phyloP scores from a whole-genome alignment of 2,329 filamentous ascomycete genomes.

The Trichoderma oligosporum region DNA sequence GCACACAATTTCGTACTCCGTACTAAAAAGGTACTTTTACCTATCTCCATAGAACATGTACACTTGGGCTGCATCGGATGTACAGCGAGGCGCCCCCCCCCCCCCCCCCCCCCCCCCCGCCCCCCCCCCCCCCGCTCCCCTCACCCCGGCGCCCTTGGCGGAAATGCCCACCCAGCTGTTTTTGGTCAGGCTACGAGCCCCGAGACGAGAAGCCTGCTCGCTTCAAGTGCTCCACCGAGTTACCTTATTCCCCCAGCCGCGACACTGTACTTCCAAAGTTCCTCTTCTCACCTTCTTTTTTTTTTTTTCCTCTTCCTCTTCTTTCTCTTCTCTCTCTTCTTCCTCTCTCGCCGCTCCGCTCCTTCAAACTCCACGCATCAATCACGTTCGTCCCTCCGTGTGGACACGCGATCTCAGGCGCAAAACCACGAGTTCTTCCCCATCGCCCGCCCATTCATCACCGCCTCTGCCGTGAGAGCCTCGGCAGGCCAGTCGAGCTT shows the following conservation, averaged over 20 bases:
- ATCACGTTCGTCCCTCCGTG: constrained; percentile 7
- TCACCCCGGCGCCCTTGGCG: too few relatives aligned
- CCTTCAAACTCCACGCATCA: constrained; percentile 7
- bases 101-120: too few relatives aligned
- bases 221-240: constrained; percentile 19
- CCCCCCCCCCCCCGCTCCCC: too few relatives aligned
- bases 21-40: not conserved
- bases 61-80: constrained; percentile 17
- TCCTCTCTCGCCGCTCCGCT: constrained; percentile 6
- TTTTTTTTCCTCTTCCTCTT: not conserved
- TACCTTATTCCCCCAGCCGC: constrained; percentile 19
- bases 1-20: too few relatives aligned
- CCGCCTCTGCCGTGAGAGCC: constrained; percentile 12
- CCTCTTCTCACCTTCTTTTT: constrained; percentile 18
- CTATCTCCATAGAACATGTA: constrained; percentile 1
- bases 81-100: constrained; percentile 10
- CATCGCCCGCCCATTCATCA: constrained; percentile 2
- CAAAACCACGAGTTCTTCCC: not conserved
- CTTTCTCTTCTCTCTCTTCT: not conserved
- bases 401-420: constrained; percentile 2
- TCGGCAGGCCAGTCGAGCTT: constrained; percentile 3
- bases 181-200: constrained; percentile 14
- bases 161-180: not conserved
- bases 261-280: constrained; percentile 17
- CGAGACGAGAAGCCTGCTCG: constrained; percentile 16